These are phyloP conservation scores for Fimicolochytrium jonesii DNA, from an alignment of 192 early-diverging fungal genomes.

Conservation along the genomic window DNA sequence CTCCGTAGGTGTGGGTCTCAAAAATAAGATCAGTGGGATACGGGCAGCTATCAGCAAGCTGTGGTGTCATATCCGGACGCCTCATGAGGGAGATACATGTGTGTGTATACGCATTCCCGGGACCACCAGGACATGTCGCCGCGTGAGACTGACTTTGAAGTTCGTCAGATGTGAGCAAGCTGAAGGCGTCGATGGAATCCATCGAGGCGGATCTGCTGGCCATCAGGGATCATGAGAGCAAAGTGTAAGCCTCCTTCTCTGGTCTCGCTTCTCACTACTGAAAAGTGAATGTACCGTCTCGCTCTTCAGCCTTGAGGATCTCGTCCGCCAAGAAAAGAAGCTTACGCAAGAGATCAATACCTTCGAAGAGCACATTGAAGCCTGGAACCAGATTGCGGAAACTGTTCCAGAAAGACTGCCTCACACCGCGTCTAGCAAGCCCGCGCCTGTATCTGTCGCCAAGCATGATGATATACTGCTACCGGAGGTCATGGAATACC, in stretches of 20 bases:
- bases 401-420: neutral
- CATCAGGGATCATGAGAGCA: neutral
- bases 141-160: neutral
- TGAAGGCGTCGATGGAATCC: neutral
- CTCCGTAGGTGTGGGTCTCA: too few species aligned
- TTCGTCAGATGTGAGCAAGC: neutral
- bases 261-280: neutral
- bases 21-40: neutral
- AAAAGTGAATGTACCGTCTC: neutral
- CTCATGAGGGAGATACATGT: conserved; percentile 12
- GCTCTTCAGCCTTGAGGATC: neutral
- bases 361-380: neutral
- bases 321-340: conserved; percentile 3
- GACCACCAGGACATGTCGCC: too few species aligned
- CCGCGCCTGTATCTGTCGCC: neutral
- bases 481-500: conserved; percentile 19
- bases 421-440: too few species aligned
- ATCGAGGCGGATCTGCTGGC: conserved; percentile 7
- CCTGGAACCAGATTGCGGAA: neutral
- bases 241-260: neutral
- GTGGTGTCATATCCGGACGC: neutral
- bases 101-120: too few species aligned
- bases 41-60: neutral
- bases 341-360: neutral
- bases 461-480: conserved; percentile 2